phyloP scores from a whole-genome alignment of 768 basidiomycete genomes.

The Auriscalpium orientale region DNA sequence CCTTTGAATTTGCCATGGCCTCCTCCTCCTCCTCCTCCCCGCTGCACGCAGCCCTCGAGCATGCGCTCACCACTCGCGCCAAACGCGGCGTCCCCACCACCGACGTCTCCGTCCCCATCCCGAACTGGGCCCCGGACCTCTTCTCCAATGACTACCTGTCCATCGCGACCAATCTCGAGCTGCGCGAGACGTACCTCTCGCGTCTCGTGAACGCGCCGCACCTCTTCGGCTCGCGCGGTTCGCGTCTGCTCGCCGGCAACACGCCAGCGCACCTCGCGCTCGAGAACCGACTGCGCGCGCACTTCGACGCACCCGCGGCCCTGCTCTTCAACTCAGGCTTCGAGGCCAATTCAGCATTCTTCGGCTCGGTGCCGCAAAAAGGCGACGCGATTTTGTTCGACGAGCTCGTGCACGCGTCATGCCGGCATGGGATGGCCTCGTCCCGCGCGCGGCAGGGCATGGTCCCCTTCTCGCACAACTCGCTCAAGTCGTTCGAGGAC shows the following conservation, averaged over 20 bases:
- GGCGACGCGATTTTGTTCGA: conserved; percentile 46
- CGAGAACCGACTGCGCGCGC: conserved; percentile 31
- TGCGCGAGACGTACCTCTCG: conserved; percentile 29
- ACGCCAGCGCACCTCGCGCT: conserved; percentile 31
- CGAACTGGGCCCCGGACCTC: conserved; percentile 22
- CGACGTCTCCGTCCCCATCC: background rate
- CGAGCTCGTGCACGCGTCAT: conserved; percentile 44
- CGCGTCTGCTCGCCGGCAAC: conserved; percentile 39
- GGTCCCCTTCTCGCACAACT: conserved; percentile 40
- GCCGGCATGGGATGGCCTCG: conserved; percentile 42
- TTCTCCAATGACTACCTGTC: conserved; percentile 49
- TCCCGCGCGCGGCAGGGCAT: conserved; percentile 23
- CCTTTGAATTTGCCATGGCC: too few relatives aligned
- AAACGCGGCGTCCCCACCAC: background rate
- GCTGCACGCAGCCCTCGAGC: background rate
- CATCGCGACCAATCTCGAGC: conserved; percentile 26
- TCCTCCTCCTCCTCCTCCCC: background rate
- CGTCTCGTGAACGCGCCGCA: conserved; percentile 14
- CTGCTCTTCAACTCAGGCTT: conserved; percentile 48
- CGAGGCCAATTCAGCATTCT: conserved; percentile 45
- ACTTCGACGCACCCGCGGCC: conserved; percentile 34
- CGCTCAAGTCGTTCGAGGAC: conserved; percentile 25
- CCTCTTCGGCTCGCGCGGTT: conserved; percentile 42
- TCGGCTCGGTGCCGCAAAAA: conserved; percentile 34
- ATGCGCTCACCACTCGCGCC: background rate